phyloP scores from a whole-genome alignment of 2,329 filamentous ascomycete species.

The Emergomyces pasteurianus region DNA sequence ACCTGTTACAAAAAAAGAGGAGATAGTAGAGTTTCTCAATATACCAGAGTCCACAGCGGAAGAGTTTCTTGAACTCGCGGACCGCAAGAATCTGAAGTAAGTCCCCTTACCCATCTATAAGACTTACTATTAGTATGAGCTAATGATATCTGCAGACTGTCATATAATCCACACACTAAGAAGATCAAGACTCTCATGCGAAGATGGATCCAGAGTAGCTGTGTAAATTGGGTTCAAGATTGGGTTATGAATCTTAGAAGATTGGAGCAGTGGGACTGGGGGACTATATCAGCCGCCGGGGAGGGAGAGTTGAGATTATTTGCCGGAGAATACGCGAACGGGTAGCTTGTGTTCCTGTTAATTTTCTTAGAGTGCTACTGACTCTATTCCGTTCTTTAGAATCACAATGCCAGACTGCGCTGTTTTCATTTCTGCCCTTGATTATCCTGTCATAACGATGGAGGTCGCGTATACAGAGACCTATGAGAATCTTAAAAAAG shows the following conservation, averaged over 20 bases:
- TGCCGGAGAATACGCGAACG: not conserved
- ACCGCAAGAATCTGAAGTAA: not conserved
- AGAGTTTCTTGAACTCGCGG: conserved; percentile 1
- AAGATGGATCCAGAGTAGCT: not conserved
- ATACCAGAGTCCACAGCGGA: not conserved
- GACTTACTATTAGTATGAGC: not conserved
- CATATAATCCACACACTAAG: not conserved
- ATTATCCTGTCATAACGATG: not conserved
- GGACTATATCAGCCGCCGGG: not conserved
- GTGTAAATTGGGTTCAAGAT: not conserved
- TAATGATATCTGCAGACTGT: not conserved
- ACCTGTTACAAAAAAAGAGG: not conserved
- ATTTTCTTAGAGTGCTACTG: not conserved
- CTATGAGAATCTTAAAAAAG: not conserved
- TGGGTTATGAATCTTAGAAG: not conserved
- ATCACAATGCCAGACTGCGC: not conserved
- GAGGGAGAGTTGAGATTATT: not conserved
- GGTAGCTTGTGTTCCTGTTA: not conserved
- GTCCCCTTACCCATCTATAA: not conserved
- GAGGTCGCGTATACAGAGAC: not conserved
- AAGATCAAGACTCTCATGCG: not conserved
- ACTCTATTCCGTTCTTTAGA: not conserved
- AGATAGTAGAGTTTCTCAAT: not conserved
- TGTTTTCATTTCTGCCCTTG: not conserved
- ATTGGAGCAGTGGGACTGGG: not conserved